Percentiles rank a stretch among this genome's conserved stretches.
These are phyloP conservation scores for Tetrahymena elliotti DNA, from an alignment of 73 alveolate species.

Conservation along the genomic window DNA sequence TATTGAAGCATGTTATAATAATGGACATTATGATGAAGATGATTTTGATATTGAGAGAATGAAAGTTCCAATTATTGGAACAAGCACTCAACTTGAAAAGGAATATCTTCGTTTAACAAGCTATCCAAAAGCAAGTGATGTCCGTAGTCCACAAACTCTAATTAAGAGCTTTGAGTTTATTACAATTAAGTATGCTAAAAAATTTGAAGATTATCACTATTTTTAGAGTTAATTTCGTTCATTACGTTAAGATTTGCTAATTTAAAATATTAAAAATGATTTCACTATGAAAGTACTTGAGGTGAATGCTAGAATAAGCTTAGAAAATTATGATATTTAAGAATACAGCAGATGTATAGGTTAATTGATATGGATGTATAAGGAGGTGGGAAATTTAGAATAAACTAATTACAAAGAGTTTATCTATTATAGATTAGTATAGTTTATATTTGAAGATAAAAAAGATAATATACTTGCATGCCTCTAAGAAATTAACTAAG, in stretches of 20 bases:
- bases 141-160: conserved; percentile 64
- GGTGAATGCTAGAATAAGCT: conserved; percentile 75
- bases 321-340: conserved; percentile 67
- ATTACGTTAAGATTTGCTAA: conserved; percentile 67
- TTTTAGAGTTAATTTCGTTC: conserved; percentile 66
- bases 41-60: not conserved
- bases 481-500: not conserved
- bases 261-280: conserved; percentile 58
- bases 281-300: conserved; percentile 68
- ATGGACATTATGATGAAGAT: not conserved
- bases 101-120: conserved; percentile 66
- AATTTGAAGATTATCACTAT: conserved; percentile 54
- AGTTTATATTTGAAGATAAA: not conserved
- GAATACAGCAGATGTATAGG: conserved; percentile 62
- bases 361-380: not conserved
- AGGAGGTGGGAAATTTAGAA: not conserved
- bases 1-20: not conserved
- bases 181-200: conserved; percentile 51
- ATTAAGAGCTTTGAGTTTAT: conserved; percentile 50
- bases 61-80: conserved; percentile 18
- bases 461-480: not conserved
- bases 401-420: not conserved
- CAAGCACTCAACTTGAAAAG: conserved; percentile 66
- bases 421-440: not conserved
- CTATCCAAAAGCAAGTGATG: conserved; percentile 65